Evolutionary conservation across 2,329 filamentous ascomycete genomes (phyloP).

Genomic region (Didymella arachidicola): DNA sequence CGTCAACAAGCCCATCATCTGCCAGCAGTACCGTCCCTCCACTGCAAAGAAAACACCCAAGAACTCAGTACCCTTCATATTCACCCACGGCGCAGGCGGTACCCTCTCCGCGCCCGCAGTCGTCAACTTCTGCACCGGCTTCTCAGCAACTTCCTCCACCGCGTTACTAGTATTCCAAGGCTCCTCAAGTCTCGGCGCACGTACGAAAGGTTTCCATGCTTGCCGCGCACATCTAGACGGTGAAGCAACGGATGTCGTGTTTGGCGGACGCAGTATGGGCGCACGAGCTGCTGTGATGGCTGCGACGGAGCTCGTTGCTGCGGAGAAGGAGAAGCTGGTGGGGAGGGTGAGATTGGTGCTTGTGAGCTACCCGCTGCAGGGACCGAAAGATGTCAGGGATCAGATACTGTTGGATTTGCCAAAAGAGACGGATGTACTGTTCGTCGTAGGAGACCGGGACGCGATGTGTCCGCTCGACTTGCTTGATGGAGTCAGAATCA

Average conservation of each 20-base stretch:
- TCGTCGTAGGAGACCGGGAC: slow-evolving; percentile 48
- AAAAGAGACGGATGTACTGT: slow-evolving; percentile 45
- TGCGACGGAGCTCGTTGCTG: slow-evolving; percentile 19
- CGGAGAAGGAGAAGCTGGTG: neutral
- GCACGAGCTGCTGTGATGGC: slow-evolving; percentile 40
- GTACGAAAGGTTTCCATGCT: slow-evolving; percentile 50
- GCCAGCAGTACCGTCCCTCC: slow-evolving; percentile 26
- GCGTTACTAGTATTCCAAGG: slow-evolving; percentile 52
- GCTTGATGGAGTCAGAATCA: slow-evolving; percentile 37
- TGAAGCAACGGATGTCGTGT: neutral
- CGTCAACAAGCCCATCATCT: slow-evolving; percentile 33
- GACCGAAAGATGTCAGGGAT: slow-evolving; percentile 49
- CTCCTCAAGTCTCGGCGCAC: slow-evolving; percentile 51
- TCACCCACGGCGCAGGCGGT: slow-evolving; percentile 58
- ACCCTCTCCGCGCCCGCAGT: slow-evolving; percentile 51
- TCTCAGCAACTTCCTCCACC: slow-evolving; percentile 19
- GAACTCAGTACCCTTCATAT: slow-evolving; percentile 42
- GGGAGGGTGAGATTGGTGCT: slow-evolving; percentile 43
- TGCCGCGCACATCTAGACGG: slow-evolving; percentile 31
- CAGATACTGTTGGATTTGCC: slow-evolving; percentile 50
- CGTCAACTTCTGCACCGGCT: slow-evolving; percentile 52
- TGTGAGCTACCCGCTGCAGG: slow-evolving; percentile 53
- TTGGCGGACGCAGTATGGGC: neutral
- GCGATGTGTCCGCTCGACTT: slow-evolving; percentile 34
- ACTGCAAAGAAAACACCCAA: neutral